Evolutionary conservation across 2,329 filamentous ascomycete species (phyloP).

Genomic region (Cordyceps tenuipes): DNA sequence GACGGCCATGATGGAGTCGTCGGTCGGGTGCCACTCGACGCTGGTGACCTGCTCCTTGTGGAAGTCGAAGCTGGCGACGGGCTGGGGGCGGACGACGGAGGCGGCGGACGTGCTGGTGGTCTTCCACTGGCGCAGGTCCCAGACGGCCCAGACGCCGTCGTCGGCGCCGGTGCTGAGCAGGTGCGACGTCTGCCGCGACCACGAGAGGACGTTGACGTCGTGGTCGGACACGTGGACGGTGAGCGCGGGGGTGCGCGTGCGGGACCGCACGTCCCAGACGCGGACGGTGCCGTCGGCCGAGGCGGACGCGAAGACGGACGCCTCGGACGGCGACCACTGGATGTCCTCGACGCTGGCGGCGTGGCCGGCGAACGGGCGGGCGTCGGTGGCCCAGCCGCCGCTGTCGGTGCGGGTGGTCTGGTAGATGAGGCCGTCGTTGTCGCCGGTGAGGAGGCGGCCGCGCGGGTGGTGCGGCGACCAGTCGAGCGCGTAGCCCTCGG

Average conservation of each 20-base stretch:
- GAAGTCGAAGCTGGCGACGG: conserved; percentile 90
- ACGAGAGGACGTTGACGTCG: conserved; percentile 95
- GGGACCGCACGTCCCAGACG: conserved; percentile 90
- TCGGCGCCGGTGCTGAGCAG: conserved; percentile 88
- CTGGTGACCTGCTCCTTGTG: conserved; percentile 95
- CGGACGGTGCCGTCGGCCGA: conserved; percentile 92
- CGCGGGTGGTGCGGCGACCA: conserved; percentile 75
- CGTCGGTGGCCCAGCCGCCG: conserved; percentile 84
- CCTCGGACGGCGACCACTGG: conserved; percentile 92
- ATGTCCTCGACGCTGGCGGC: conserved; percentile 82
- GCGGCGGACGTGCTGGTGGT: conserved; percentile 31
- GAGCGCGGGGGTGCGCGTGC: conserved; percentile 79
- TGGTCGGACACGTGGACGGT: conserved; percentile 74
- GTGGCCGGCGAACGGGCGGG: conserved; percentile 75
- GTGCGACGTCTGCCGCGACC: conserved; percentile 82
- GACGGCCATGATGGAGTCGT: conserved; percentile 91
- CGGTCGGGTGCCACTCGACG: conserved; percentile 94
- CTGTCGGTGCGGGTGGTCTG: conserved; percentile 78
- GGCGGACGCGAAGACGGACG: conserved; percentile 87
- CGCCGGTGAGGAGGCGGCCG: conserved; percentile 84
- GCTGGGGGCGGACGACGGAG: conserved; percentile 46
- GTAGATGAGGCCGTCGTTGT: conserved; percentile 85
- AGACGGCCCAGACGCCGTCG: conserved; percentile 89
- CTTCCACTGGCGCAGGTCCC: conserved; percentile 96
- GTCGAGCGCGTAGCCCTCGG: conserved; percentile 93